Conservation (phyloP, 2,329 filamentous ascomycete genomes). For the Neoarthrinium moseri region DNA sequence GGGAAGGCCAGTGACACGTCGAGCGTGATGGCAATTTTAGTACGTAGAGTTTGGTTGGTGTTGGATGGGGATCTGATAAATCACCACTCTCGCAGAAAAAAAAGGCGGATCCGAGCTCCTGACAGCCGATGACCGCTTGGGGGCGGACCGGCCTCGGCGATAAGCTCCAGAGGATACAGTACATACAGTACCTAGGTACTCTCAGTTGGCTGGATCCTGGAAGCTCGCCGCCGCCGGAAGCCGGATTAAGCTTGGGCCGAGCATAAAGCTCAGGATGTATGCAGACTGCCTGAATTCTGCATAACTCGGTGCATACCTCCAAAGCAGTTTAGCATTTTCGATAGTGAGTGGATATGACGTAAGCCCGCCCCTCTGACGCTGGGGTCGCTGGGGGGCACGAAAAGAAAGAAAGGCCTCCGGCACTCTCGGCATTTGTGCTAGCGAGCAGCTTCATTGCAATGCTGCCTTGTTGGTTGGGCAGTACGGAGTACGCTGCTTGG, state of each 20-base stretch:
- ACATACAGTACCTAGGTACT: too few species aligned
- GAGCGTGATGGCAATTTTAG: conserved; percentile 15
- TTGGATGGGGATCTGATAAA: conserved; percentile 25
- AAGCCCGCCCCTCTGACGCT: conserved; percentile 10
- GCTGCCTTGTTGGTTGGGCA: too few species aligned
- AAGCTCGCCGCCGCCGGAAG: too few species aligned
- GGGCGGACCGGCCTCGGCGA: conserved; percentile 18
- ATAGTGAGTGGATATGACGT: conserved; percentile 1
- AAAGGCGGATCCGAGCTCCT: conserved; percentile 7
- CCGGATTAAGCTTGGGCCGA: too few species aligned
- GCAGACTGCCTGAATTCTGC: too few species aligned
- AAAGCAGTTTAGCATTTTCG: too few species aligned
- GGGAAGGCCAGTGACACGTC: conserved; percentile 12
- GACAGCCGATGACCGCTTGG: neutral
- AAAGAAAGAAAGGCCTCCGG: conserved; percentile 2
- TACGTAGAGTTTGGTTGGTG: conserved; percentile 3
- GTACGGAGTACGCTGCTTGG: neutral
- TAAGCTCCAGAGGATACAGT: conserved; percentile 11
- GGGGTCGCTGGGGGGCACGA: neutral
- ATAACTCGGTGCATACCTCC: conserved; percentile 1
- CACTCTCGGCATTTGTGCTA: conserved; percentile 3
- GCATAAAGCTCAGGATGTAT: too few species aligned
- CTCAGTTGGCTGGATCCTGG: too few species aligned
- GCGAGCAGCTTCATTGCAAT: too few species aligned
- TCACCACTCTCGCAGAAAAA: conserved; percentile 9